phyloP scores from a whole-genome alignment of 768 basidiomycete genomes.

The Lepiota venenata region DNA sequence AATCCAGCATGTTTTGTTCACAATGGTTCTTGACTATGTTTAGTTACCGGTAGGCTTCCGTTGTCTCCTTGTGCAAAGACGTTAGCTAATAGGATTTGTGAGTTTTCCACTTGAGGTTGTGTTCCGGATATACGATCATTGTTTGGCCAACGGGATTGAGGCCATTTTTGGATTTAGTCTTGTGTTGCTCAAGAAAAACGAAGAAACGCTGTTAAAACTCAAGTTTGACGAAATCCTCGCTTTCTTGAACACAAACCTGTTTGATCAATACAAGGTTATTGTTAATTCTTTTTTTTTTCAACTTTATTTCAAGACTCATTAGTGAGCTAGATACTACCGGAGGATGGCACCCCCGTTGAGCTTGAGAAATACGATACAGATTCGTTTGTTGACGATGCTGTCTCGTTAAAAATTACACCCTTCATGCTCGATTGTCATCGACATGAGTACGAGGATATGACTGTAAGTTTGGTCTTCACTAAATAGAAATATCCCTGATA shows the following conservation, averaged over 20 bases:
- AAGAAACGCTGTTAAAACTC: slow-evolving; percentile 68
- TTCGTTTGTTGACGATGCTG: slow-evolving; percentile 85
- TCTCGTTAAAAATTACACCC: slow-evolving; percentile 83
- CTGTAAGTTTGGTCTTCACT: slow-evolving; percentile 30
- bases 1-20: slow-evolving; percentile 97
- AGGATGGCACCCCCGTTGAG: slow-evolving; percentile 21
- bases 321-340: slow-evolving; percentile 24
- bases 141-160: slow-evolving; percentile 95
- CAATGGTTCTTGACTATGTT: slow-evolving; percentile 99
- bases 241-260: slow-evolving; percentile 77
- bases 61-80: background rate
- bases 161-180: slow-evolving; percentile 96
- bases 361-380: slow-evolving; percentile 60
- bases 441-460: slow-evolving; percentile 82
- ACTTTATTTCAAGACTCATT: slow-evolving; percentile 6
- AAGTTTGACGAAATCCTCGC: slow-evolving; percentile 91
- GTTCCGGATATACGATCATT: slow-evolving; percentile 95
- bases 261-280: slow-evolving; percentile 72
- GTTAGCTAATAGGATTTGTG: slow-evolving; percentile 5
- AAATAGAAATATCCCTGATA: background rate
- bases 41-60: slow-evolving; percentile 72
- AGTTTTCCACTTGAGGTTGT: slow-evolving; percentile 95
- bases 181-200: slow-evolving; percentile 83
- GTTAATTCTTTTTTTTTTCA: background rate
- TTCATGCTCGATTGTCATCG: slow-evolving; percentile 93